phyloP scores from a whole-genome alignment of 1,284 basidiomycete species.

The Exsudoporus floridanus region DNA sequence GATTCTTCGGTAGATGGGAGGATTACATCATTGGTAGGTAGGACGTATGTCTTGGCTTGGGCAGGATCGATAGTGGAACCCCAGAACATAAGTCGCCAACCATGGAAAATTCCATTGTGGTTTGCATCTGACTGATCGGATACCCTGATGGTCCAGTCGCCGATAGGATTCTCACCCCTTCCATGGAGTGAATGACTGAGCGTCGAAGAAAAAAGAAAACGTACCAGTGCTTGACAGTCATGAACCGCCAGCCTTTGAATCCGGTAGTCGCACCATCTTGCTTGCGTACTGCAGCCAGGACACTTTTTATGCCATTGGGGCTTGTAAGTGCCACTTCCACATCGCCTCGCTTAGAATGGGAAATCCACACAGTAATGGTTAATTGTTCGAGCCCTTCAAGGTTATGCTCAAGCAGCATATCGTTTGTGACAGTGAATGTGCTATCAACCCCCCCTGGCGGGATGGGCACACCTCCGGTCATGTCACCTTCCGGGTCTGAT shows the following conservation, averaged over 20 bases:
- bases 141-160: conserved; percentile 88
- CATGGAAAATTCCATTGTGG: conserved; percentile 78
- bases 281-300: conserved; percentile 74
- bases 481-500: conserved; percentile 48
- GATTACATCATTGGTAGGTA: conserved; percentile 54
- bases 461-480: conserved; percentile 69
- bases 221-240: conserved; percentile 98
- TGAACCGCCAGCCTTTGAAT: conserved; percentile 94
- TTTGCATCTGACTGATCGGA: conserved; percentile 67
- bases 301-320: conserved; percentile 84
- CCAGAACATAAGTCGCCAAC: conserved; percentile 94
- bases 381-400: conserved; percentile 91
- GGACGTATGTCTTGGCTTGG: conserved; percentile 64
- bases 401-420: conserved; percentile 74
- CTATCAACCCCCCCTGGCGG: conserved; percentile 66
- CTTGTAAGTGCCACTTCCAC: conserved; percentile 89
- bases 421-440: conserved; percentile 68
- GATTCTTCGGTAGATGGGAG: conserved; percentile 51
- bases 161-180: conserved; percentile 93
- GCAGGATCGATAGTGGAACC: conserved; percentile 81
- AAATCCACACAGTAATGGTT: conserved; percentile 91
- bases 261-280: conserved; percentile 73
- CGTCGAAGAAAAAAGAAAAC: conserved; percentile 24
- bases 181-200: conserved; percentile 17
- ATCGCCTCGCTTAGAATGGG: conserved; percentile 84